Evolutionary conservation across 805 yeast genomes (phyloP).

Genomic region (Candida loeiensis): DNA sequence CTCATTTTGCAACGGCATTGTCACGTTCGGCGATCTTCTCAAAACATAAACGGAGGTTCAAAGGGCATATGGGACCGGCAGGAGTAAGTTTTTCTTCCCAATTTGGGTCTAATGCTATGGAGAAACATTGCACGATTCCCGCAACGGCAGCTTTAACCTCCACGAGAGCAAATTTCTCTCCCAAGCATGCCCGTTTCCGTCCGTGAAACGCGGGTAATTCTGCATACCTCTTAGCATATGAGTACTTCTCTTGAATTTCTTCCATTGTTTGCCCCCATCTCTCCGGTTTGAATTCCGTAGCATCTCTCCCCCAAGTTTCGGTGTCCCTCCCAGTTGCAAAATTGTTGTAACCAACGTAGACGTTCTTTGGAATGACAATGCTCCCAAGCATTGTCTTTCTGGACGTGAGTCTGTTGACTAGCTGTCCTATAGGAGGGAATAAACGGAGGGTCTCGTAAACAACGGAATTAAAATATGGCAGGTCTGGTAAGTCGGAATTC

Average conservation of each 20-base stretch:
- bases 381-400: conserved; percentile 37
- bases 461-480: conserved; percentile 30
- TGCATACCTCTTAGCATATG: conserved; percentile 41
- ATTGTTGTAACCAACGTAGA: conserved; percentile 55
- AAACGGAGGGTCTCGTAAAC: conserved; percentile 47
- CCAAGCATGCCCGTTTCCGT: conserved; percentile 56
- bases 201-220: conserved; percentile 56
- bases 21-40: background rate
- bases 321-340: conserved; percentile 48
- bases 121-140: conserved; percentile 34
- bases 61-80: conserved; percentile 57
- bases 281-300: conserved; percentile 43
- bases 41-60: conserved; percentile 28
- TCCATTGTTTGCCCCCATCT: conserved; percentile 49
- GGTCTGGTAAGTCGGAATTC: conserved; percentile 1
- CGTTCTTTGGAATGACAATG: conserved; percentile 46
- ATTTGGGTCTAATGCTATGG: conserved; percentile 32
- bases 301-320: conserved; percentile 42
- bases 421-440: conserved; percentile 56
- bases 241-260: conserved; percentile 39
- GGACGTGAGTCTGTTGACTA: conserved; percentile 49
- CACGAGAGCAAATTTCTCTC: conserved; percentile 53
- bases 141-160: conserved; percentile 41
- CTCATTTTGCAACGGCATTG: background rate
- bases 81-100: conserved; percentile 54